Evolutionary conservation across 2,329 filamentous ascomycete genomes (phyloP).

Genomic region (Didymella lethalis): DNA sequence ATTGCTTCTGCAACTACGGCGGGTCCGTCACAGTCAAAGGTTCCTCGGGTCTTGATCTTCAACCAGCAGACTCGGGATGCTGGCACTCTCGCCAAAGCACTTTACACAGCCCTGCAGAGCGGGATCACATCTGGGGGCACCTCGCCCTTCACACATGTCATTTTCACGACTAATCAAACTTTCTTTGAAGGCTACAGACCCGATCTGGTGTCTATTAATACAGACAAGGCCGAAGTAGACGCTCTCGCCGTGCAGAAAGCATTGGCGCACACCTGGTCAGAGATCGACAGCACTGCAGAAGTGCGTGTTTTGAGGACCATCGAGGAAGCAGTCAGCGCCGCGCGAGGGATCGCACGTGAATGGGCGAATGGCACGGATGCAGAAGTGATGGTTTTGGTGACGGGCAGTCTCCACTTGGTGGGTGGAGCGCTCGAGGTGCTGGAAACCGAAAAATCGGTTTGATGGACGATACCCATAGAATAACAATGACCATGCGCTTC

Average conservation of each 20-base stretch:
- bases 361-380: slow-evolving; percentile 41
- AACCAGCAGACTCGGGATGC: slow-evolving; percentile 91
- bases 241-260: slow-evolving; percentile 71
- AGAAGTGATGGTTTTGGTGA: slow-evolving; percentile 72
- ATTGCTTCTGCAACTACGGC: slow-evolving; percentile 48
- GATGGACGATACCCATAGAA: slow-evolving; percentile 31
- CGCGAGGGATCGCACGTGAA: slow-evolving; percentile 53
- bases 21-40: slow-evolving; percentile 23
- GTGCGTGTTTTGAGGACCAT: slow-evolving; percentile 71
- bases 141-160: slow-evolving; percentile 71
- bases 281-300: slow-evolving; percentile 49
- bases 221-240: slow-evolving; percentile 65
- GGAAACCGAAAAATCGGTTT: slow-evolving; percentile 53
- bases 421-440: slow-evolving; percentile 79
- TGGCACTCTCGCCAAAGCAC: slow-evolving; percentile 66
- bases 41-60: slow-evolving; percentile 75
- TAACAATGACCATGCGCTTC: slow-evolving; percentile 23
- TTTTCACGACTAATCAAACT: slow-evolving; percentile 83
- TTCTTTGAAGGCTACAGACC: slow-evolving; percentile 69
- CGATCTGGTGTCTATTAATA: slow-evolving; percentile 70
- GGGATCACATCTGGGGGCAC: slow-evolving; percentile 35
- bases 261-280: slow-evolving; percentile 66
- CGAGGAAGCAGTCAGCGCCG: slow-evolving; percentile 70
- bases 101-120: slow-evolving; percentile 65
- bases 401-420: slow-evolving; percentile 85